Base-by-base conservation (phyloP, 371 early-diverging fungal genomes). In the Zychaea mexicana region DNA sequence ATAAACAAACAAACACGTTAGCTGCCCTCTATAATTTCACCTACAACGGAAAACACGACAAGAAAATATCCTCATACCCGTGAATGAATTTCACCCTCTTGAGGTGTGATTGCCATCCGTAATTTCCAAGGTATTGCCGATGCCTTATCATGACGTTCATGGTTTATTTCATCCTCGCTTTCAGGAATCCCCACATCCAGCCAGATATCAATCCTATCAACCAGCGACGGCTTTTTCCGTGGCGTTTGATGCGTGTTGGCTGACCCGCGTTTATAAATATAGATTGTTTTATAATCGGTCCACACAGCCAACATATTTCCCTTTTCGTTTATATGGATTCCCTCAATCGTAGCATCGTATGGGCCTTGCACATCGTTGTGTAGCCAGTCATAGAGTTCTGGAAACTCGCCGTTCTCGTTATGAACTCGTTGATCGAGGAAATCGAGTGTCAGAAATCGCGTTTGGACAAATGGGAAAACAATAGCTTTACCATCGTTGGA, bases 301-400 rank as follows among this genome's bases (percentile, higher is more conserved):
- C 82, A 81, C 12, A 78, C 47, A 1, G 77, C 79, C 52, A 78
- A 47, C 8, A 64, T 30, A 6, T 68, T 70, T 1, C 77, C 79
- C 2, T 67, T 52, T 1, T 68, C 46, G 55, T 77, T 73, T 31
- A 81, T 53, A 21, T 64, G 38, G 24, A 75, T 47, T 0, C 82
- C 82, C 7, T 39, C 57, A 19, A 80, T 77, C 17, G 68, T 71
- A 1, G 62, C 64, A 45, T 76, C 70, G 38, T 71, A 69, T 17
- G 53, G 54, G 9, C 39, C 55, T 22, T 21, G 28, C 8, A 55
- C 28, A 21, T 62, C 62, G 8, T 62, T 52, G 19, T 42, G 21
- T 15, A 55, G 24, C 54, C 42, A 55, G n/a, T 33, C 28, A 53
- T 54, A 62, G 31, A 54, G 42, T 30, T 62, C 62, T 13, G 27